Conservation (phyloP, 163 green algal species). For the Chlorella variabilis region DNA sequence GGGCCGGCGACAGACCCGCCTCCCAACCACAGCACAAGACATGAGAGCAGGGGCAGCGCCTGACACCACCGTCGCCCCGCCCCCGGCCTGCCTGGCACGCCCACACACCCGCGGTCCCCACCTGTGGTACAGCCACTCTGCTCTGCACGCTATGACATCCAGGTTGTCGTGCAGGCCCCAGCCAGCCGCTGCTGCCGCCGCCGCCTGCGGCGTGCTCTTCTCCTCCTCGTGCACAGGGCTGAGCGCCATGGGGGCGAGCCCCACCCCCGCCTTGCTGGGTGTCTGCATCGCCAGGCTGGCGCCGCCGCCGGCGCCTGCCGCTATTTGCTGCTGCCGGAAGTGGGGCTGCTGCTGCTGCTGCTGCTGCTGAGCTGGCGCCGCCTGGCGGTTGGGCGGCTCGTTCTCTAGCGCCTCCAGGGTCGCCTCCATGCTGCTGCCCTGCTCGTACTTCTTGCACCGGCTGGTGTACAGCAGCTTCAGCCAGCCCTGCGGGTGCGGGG, state of each 20-base stretch:
- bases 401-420: constrained; percentile 43
- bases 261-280: background rate
- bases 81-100: too few species aligned
- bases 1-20: too few species aligned
- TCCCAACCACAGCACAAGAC: too few species aligned
- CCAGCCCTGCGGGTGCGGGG: constrained; percentile 73
- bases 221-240: constrained; percentile 23
- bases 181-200: constrained; percentile 40
- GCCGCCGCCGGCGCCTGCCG: background rate
- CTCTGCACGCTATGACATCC: constrained; percentile 78
- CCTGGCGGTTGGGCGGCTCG: constrained; percentile 18
- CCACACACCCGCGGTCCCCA: too few species aligned
- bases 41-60: too few species aligned
- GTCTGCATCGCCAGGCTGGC: background rate
- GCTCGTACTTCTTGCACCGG: constrained; percentile 54
- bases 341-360: constrained; percentile 19
- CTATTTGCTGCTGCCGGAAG: background rate
- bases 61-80: too few species aligned
- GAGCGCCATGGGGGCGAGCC: constrained; percentile 21
- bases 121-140: constrained; percentile 79
- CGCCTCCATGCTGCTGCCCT: constrained; percentile 46
- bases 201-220: background rate
- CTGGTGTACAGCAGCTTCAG: constrained; percentile 79
- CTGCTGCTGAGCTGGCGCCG: background rate
- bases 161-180: constrained; percentile 64